Evolutionary conservation across 2,329 filamentous ascomycete species (phyloP).

Genomic region (Mycosphaerelloides madeirae): DNA sequence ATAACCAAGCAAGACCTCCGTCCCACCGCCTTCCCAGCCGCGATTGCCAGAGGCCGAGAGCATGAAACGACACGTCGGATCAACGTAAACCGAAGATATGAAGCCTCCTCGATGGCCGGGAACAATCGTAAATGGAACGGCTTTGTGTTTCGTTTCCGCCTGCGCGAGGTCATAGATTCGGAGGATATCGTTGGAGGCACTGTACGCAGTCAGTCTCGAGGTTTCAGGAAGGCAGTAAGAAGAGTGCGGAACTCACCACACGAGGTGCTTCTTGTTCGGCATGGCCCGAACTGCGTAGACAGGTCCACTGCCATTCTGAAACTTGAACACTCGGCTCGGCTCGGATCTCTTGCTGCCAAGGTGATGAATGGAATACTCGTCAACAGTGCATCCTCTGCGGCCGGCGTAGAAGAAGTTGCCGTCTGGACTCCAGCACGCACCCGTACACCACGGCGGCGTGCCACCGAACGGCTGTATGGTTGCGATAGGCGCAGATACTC

Average conservation of each 20-base stretch:
- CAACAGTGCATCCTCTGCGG: slow-evolving; percentile 83
- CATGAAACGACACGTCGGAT: slow-evolving; percentile 85
- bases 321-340: slow-evolving; percentile 75
- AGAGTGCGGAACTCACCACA: slow-evolving; percentile 57
- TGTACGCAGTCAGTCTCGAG: slow-evolving; percentile 32
- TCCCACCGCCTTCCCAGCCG: slow-evolving; percentile 84
- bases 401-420: slow-evolving; percentile 95
- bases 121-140: slow-evolving; percentile 92
- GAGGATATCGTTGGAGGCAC: slow-evolving; percentile 88
- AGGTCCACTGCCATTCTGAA: slow-evolving; percentile 81
- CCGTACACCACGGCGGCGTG: slow-evolving; percentile 95
- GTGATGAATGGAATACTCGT: slow-evolving; percentile 87
- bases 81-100: slow-evolving; percentile 79
- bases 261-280: slow-evolving; percentile 85
- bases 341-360: slow-evolving; percentile 55
- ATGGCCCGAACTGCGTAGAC: slow-evolving; percentile 86
- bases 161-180: slow-evolving; percentile 80
- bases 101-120: slow-evolving; percentile 86
- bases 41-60: slow-evolving; percentile 85
- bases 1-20: slow-evolving; percentile 89
- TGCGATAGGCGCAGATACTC: slow-evolving; percentile 71
- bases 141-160: slow-evolving; percentile 62
- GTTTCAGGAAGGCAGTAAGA: not conserved
- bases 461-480: slow-evolving; percentile 68
- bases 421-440: slow-evolving; percentile 91